Evolutionary conservation across 768 basidiomycete genomes (phyloP), one percentile per base, ranked within the genome.

Genomic region (Hypholoma sublateritium): DNA sequence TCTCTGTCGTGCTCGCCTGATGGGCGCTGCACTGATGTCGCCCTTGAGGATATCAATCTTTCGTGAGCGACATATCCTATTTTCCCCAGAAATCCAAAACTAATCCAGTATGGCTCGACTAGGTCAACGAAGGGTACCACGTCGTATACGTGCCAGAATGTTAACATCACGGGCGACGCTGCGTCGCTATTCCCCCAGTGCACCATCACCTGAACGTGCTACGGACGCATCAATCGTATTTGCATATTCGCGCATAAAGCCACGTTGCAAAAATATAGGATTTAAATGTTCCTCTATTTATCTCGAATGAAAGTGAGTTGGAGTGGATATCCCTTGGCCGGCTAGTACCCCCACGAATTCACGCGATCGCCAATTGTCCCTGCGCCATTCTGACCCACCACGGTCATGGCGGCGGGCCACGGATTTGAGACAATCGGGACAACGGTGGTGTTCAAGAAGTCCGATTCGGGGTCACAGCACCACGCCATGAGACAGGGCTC

Each of bases 1-100:
- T 72, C 73, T 13, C 70, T 87, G 42, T 70, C 75, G 28, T 88
- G 86, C 66, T 86, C 84, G 6, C 82, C 81, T 0, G 82, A 75
- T 58, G 73, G 72, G 35, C 76, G 81, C 19, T 84, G 82, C 71
- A 73, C 64, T 24, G 62, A 81, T 53, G 75, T 84, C 61, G 79
- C 73, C 47, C 75, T 83, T 16, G 75, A 78, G 58, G 67, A 79
- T 49, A 59, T 83, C n/a, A 62, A 61, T 11, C 74, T 83, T 5
- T 65, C 74, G 82, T 83, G 58, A 55, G 78, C n/a, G 72, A 5
- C 32, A 57, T 24, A 28, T 47, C 12, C 47, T 34, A 42, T 22
- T 22, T 22, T 35, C 47, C 39, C 8, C 7, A 37, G 13, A 12
- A 25, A 21, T 41, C 24, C 25, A 21, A 37, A 17, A 9, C 17